Base-by-base conservation (phyloP, 495 filamentous ascomycete genomes). In the Choiromyces venosus region DNA sequence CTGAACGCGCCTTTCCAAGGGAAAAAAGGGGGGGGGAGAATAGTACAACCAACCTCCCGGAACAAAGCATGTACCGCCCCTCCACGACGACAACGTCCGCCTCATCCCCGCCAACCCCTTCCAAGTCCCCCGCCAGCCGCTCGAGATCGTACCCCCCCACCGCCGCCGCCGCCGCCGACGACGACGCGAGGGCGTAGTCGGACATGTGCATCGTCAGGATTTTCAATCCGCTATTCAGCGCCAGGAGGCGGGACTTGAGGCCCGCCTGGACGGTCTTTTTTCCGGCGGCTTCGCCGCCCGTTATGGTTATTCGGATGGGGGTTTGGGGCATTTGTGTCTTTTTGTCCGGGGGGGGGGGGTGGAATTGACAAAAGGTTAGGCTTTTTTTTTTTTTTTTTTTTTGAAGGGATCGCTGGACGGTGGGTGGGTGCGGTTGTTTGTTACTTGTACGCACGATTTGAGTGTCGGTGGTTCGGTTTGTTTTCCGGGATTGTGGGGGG, bases 1-100 rank as follows among this genome's bases (percentile, higher is more conserved):
- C n/a, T n/a, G n/a, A n/a, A n/a, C n/a, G n/a, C n/a, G n/a, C n/a
- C n/a, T n/a, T 67, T 21, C 7, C 35, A 37, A 69, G 36, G 14
- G 37, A 44, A 5, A 2, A n/a, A 1, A 42, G 2, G 38, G 67
- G 67, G 33, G 16, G 16, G 40, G 67, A 69, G 19, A 69, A 40
- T 21, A 2, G 14, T 16, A 40, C 73, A 18, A 79, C 69, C 52
- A 79, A 39, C 44, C 68, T 68, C 68, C 56, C 37, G 52, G 73
- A 73, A 10, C 68, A 38, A 16, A 79, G 73, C 37, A 79, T 16
- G 33, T 81, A 80, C 21, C 69, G 71, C 14, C 79, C 79, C 72
- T 80, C 79, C 0, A 70, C 78, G 38, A 80, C 69, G 25, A 80
- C 64, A n/a, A 80, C 78, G 64, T 80, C 78, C 16, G 64, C 69